Evolutionary conservation across 352 stramenopile genomes (phyloP).

Genomic region (Globisporangium nagaii): DNA sequence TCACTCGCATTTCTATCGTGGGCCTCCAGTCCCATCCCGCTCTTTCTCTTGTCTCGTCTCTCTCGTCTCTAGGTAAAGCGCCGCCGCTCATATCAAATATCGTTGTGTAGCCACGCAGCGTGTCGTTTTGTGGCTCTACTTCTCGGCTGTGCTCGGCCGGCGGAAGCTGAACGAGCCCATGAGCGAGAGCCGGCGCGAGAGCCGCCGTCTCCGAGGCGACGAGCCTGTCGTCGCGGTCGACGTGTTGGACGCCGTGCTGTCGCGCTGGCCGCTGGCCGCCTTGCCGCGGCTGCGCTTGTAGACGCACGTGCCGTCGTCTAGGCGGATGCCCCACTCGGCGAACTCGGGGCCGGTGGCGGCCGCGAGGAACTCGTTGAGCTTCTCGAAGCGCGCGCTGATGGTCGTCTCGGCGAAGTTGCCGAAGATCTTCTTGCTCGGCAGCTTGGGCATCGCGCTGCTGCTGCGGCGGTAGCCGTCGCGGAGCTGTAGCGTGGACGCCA

Average conservation of each 20-base stretch:
- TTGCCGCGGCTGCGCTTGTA: constrained; percentile 42
- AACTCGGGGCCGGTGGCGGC: constrained; percentile 35
- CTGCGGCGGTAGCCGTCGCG: constrained; percentile 31
- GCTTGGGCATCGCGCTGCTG: constrained; percentile 24
- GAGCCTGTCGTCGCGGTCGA: constrained; percentile 13
- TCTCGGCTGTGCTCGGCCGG: constrained; percentile 16
- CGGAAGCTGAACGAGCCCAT: constrained; percentile 29
- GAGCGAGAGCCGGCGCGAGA: constrained; percentile 23
- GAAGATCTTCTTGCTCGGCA: constrained; percentile 42
- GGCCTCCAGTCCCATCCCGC: no score
- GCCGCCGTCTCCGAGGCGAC: constrained; percentile 12
- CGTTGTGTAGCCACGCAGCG: no score
- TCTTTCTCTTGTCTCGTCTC: neutral
- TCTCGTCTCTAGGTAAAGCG: no score
- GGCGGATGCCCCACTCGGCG: constrained; percentile 42
- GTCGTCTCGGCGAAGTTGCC: constrained; percentile 31
- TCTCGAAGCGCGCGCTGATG: constrained; percentile 36
- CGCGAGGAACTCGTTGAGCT: constrained; percentile 43
- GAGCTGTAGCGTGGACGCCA: constrained; percentile 30
- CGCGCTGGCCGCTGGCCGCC: constrained; percentile 1
- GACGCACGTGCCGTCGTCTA: constrained; percentile 41
- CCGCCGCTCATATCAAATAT: no score
- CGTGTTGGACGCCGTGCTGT: constrained; percentile 11
- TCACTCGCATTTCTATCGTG: no score
- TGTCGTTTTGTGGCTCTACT: no score